Conservation (phyloP, 441 rosid species). For the Jatropha multifida region DNA sequence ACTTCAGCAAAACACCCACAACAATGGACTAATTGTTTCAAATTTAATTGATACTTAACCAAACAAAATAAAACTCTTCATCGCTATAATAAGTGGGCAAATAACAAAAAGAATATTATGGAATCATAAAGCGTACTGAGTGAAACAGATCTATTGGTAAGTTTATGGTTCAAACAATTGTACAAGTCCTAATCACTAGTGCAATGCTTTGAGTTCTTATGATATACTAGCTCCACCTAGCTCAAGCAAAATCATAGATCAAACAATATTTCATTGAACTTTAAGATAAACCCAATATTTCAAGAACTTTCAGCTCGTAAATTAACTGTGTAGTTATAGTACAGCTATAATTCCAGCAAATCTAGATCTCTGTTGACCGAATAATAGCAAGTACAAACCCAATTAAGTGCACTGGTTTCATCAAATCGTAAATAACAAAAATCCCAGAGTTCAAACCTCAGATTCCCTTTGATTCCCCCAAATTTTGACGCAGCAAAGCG, state of each 20-base stretch:
- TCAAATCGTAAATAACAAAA: constrained; percentile 15
- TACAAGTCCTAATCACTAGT: neutral
- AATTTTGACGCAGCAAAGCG: neutral
- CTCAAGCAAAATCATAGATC: constrained; percentile 16
- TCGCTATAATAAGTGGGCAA: neutral
- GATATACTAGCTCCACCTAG: neutral
- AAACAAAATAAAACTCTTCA: neutral
- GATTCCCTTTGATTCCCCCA: neutral
- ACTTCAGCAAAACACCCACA: neutral
- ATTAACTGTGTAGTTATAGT: neutral
- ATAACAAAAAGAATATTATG: neutral
- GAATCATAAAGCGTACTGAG: no score
- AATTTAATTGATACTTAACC: neutral
- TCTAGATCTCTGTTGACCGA: neutral
- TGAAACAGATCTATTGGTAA: constrained; percentile 6
- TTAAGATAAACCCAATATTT: neutral
- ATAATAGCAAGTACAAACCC: neutral
- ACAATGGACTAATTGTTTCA: neutral
- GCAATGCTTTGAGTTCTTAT: neutral
- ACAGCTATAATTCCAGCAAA: neutral
- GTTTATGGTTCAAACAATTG: neutral
- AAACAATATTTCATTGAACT: constrained; percentile 3
- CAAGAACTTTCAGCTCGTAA: neutral
- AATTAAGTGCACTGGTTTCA: neutral
- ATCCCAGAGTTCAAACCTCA: constrained; percentile 1